phyloP scores from a whole-genome alignment of 495 filamentous ascomycete species.

The Penicillium riverlandense region DNA sequence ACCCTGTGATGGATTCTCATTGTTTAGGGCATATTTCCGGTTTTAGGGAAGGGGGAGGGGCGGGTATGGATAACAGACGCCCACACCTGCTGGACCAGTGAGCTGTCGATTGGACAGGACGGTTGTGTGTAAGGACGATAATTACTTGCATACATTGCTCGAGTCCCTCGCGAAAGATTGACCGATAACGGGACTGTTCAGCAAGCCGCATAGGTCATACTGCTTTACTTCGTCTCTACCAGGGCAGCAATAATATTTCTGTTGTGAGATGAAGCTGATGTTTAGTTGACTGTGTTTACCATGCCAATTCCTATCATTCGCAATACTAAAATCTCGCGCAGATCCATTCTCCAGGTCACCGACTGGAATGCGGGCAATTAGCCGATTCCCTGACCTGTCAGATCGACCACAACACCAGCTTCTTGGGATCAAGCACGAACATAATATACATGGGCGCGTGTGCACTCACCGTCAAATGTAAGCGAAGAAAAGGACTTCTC shows the following conservation, averaged over 20 bases:
- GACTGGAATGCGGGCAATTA: slow-evolving; percentile 7
- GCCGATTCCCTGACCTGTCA: slow-evolving; percentile 8
- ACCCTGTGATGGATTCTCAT: not conserved
- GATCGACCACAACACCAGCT: not conserved
- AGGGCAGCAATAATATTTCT: too few relatives aligned
- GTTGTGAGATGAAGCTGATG: slow-evolving; percentile 3
- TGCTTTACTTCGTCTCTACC: too few relatives aligned
- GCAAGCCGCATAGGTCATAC: too few relatives aligned
- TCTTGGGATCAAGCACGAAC: too few relatives aligned
- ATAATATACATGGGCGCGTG: too few relatives aligned
- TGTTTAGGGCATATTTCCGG: slow-evolving; percentile 9
- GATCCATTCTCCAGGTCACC: slow-evolving; percentile 4
- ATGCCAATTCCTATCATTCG: not conserved
- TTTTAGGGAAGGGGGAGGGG: slow-evolving; percentile 4
- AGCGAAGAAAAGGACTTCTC: too few relatives aligned
- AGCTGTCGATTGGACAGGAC: not conserved
- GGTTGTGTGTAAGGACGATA: too few relatives aligned
- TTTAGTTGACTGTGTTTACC: not conserved
- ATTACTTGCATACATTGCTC: slow-evolving; percentile 2
- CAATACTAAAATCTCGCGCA: not conserved
- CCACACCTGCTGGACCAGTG: slow-evolving; percentile 6
- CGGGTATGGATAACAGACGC: slow-evolving; percentile 7
- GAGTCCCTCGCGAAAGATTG: not conserved
- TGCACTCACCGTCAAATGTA: too few relatives aligned
- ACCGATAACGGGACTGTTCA: too few relatives aligned